phyloP scores from a whole-genome alignment of 495 filamentous ascomycete species.

The Aspergillus leporis region DNA sequence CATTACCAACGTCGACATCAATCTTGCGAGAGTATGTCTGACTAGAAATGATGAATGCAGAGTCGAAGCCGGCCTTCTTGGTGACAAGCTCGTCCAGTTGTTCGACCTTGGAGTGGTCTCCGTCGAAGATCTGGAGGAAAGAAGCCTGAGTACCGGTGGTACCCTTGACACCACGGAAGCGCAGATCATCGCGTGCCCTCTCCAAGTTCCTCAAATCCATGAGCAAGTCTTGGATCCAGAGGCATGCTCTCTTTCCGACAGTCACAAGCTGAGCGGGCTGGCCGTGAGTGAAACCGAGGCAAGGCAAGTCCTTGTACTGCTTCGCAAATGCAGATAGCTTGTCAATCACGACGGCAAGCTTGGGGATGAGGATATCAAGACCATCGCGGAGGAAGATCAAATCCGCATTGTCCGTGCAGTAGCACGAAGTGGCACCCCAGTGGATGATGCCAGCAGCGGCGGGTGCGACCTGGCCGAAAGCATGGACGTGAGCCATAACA shows the following conservation, averaged over 20 bases:
- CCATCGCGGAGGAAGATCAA: slow-evolving; percentile 77
- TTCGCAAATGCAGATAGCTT: slow-evolving; percentile 78
- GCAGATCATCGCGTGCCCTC: slow-evolving; percentile 67
- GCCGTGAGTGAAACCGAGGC: slow-evolving; percentile 82
- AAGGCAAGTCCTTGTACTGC: slow-evolving; percentile 65
- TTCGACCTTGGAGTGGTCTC: slow-evolving; percentile 77
- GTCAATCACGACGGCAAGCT: slow-evolving; percentile 80
- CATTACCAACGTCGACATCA: slow-evolving; percentile 78
- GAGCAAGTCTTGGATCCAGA: slow-evolving; percentile 88
- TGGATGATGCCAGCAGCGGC: slow-evolving; percentile 88
- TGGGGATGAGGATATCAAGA: slow-evolving; percentile 77
- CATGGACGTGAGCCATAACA: slow-evolving; percentile 74
- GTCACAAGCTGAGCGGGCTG: slow-evolving; percentile 81
- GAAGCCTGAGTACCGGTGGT: slow-evolving; percentile 79
- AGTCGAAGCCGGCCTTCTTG: slow-evolving; percentile 79
- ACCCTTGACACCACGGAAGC: slow-evolving; percentile 83
- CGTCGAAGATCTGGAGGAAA: slow-evolving; percentile 80
- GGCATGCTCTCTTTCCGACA: slow-evolving; percentile 68
- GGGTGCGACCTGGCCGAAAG: slow-evolving; percentile 71
- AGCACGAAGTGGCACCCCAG: slow-evolving; percentile 66
- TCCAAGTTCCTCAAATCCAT: slow-evolving; percentile 86
- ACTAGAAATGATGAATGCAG: slow-evolving; percentile 70
- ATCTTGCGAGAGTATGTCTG: slow-evolving; percentile 88
- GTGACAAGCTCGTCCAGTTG: slow-evolving; percentile 72
- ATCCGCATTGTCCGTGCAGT: slow-evolving; percentile 85